Evolutionary conservation across 768 basidiomycete species (phyloP).

Genomic region (Suillus subluteus): DNA sequence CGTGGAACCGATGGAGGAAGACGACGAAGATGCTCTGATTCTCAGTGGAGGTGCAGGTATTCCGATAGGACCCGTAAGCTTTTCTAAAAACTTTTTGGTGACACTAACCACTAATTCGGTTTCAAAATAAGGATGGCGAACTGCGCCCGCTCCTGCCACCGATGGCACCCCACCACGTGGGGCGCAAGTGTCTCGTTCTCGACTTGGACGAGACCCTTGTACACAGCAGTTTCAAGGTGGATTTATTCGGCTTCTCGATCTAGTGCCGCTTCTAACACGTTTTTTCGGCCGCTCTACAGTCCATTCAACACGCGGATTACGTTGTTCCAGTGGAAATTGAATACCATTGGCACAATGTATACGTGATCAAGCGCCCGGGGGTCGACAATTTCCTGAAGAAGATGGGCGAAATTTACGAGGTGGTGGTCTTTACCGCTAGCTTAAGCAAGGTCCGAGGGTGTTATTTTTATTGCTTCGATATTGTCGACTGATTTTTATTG

Average conservation of each 20-base stretch:
- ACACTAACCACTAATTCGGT: slow-evolving; percentile 12
- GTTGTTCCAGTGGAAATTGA: slow-evolving; percentile 99
- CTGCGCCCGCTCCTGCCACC: slow-evolving; percentile 90
- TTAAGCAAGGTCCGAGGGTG: slow-evolving; percentile 80
- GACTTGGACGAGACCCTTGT: slow-evolving; percentile 98
- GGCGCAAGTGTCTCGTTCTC: slow-evolving; percentile 93
- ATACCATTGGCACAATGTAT: slow-evolving; percentile 97
- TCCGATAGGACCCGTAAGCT: slow-evolving; percentile 85
- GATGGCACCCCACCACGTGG: slow-evolving; percentile 75
- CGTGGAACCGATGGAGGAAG: slow-evolving; percentile 66
- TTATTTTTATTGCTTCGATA: slow-evolving; percentile 5
- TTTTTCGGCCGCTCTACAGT: slow-evolving; percentile 47
- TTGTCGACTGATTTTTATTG: slow-evolving; percentile 15
- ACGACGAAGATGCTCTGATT: slow-evolving; percentile 90
- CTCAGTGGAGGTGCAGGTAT: slow-evolving; percentile 93
- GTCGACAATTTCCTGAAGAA: slow-evolving; percentile 96
- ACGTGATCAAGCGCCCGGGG: slow-evolving; percentile 98
- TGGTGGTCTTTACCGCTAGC: slow-evolving; percentile 98
- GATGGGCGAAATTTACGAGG: slow-evolving; percentile 98
- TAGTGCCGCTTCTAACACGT: slow-evolving; percentile 17
- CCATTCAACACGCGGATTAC: slow-evolving; percentile 93
- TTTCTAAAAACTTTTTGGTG: not conserved
- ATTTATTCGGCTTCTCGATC: slow-evolving; percentile 16
- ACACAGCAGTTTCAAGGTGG: slow-evolving; percentile 97
- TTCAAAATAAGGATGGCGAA: slow-evolving; percentile 68